Conservation (phyloP, 2,329 filamentous ascomycete species). For the Penicillium sclerotigenum region DNA sequence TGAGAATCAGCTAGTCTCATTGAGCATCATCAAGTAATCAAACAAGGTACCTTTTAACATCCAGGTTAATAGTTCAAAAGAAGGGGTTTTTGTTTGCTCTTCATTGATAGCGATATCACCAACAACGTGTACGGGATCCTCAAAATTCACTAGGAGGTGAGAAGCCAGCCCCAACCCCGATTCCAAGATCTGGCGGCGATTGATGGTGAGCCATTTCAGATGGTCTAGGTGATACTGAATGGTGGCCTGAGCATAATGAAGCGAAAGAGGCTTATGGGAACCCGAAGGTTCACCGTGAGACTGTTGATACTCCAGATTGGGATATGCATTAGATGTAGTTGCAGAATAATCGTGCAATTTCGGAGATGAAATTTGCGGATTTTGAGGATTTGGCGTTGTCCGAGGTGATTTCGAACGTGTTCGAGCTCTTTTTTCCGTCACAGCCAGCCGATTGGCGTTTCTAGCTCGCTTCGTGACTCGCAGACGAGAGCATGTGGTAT, state of each 20-base stretch:
- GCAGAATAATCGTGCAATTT: background rate
- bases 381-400: background rate
- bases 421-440: background rate
- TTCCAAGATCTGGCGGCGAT: background rate
- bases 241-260: background rate
- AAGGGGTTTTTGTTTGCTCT: background rate
- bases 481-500: background rate
- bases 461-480: background rate
- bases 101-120: background rate
- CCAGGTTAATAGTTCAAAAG: background rate
- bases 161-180: background rate
- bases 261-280: background rate
- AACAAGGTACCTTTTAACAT: background rate
- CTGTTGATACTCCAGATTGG: background rate
- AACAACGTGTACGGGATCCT: background rate
- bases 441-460: background rate
- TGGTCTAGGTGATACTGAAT: background rate
- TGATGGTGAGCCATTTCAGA: background rate
- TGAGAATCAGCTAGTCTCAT: background rate
- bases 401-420: background rate
- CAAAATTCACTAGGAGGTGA: background rate
- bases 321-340: background rate
- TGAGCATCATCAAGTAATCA: background rate
- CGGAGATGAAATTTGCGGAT: background rate
- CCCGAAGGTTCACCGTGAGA: background rate